A percentile compares a stretch with the other conserved stretches of the same genome.
Conservation (phyloP, 208 protist species). For the Trypanosoma avium region DNA sequence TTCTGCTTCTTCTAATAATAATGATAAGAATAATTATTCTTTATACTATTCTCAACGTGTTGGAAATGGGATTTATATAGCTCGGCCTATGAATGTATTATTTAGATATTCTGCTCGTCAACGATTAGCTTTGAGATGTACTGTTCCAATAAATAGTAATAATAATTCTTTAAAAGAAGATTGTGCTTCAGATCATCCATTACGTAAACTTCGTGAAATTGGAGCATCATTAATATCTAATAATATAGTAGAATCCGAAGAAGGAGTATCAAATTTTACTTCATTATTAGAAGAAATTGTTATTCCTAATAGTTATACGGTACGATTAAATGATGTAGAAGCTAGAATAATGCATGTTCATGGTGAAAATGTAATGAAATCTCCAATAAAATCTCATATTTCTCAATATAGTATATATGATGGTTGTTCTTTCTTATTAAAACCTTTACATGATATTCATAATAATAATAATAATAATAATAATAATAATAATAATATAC, state of each 20-base stretch:
- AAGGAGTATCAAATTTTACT: neutral
- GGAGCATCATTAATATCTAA: neutral
- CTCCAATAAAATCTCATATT: constrained; percentile 5
- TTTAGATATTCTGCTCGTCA: neutral
- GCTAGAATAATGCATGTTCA: constrained; percentile 22
- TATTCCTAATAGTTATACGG: constrained; percentile 10
- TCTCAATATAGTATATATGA: neutral
- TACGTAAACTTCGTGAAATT: constrained; percentile 15
- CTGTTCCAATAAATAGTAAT: too few species aligned
- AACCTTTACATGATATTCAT: constrained; percentile 5
- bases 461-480: neutral
- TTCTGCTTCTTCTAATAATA: too few species aligned
- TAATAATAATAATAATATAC: constrained; percentile 11
- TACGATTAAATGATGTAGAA: constrained; percentile 24
- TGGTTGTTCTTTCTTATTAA: constrained; percentile 21
- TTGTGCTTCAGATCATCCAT: neutral
- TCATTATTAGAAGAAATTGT: constrained; percentile 11
- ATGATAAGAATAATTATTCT: neutral
- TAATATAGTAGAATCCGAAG: too few species aligned
- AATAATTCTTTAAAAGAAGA: too few species aligned
- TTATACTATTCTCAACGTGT: neutral
- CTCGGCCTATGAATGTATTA: neutral
- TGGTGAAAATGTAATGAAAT: neutral
- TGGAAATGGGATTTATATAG: too few species aligned
- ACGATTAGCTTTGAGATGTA: neutral